Evolutionary conservation across 805 yeast species (phyloP).

Genomic region (Spathaspora sp.): DNA sequence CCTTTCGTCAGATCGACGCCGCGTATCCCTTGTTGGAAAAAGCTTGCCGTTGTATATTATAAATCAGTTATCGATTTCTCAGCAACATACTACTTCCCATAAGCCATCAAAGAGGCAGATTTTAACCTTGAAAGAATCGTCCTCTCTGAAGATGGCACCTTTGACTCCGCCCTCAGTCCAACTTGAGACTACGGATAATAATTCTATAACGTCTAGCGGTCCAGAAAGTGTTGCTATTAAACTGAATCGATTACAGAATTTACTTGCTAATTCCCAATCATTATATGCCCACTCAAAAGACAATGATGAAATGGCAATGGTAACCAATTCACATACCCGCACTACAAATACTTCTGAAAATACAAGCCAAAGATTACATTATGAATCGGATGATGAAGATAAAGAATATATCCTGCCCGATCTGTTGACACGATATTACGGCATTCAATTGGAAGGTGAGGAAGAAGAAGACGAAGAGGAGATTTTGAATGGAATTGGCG

Average conservation of each 20-base stretch:
- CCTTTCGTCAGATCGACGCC: conserved; percentile 10
- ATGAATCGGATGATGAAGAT: conserved; percentile 22
- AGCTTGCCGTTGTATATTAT: conserved; percentile 33
- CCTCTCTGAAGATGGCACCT: neutral
- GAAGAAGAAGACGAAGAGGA: conserved; percentile 17
- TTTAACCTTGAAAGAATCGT: neutral
- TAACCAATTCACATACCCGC: conserved; percentile 1
- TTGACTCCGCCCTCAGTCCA: neutral
- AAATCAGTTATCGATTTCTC: conserved; percentile 9
- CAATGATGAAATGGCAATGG: neutral
- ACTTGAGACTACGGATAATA: neutral
- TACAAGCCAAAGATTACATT: conserved; percentile 7
- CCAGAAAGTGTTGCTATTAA: conserved; percentile 7
- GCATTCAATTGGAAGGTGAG: conserved; percentile 15
- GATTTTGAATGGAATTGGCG: conserved; percentile 15
- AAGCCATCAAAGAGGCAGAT: conserved; percentile 6
- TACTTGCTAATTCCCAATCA: conserved; percentile 34
- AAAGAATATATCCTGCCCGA: conserved; percentile 41
- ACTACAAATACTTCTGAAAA: conserved; percentile 12
- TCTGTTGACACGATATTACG: conserved; percentile 30
- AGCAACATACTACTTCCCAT: conserved; percentile 3
- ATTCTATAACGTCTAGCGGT: neutral
- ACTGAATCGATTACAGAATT: conserved; percentile 25
- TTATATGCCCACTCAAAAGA: conserved; percentile 27
- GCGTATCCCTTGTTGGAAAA: conserved; percentile 34